Base-by-base conservation (phyloP, 2,329 filamentous ascomycete species). In the Fusarium domesticum region DNA sequence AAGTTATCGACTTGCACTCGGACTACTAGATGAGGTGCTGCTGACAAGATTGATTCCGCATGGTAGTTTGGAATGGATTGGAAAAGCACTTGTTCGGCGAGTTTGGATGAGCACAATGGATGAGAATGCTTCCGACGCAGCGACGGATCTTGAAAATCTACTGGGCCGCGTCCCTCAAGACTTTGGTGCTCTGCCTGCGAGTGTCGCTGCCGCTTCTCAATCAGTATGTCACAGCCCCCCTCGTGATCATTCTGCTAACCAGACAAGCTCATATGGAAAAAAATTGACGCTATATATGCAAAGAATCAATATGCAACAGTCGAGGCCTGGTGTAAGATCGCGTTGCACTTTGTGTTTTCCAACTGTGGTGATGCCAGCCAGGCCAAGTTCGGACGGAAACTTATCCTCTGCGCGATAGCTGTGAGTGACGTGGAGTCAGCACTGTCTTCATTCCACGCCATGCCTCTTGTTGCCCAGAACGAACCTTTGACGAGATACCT, bases 231-330 rank as follows among this genome's bases (percentile, higher is more conserved):
- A 6, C 10, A 10, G 23, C 17, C 14, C 34, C n/a, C 25, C 34
- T 28, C 35, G 47, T 54, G 16, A 28, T 8, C 5, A 16, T 11
- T 6, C 15, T 6, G 30, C 50, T 58, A 20, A 59, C 58, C 49
- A 19, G 34, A 17, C 10, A 47, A 92, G 86, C 65, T 96, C 4
- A 68, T 96, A 4, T 96, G 90, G 89, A 93, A 89, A 65, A 78
- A 76, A 18, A 72, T 87, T n/a, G 85, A 90, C 40, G 66, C 72
- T 1, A 71, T 72, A 12, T 81, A 79, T 49, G 67, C 67, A 1
- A 72, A 77, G 23, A 70, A 74, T 2, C 67, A 80, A 14, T 78
- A 77, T 42, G 69, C 73, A 3, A 53, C 71, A 12, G 78, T 85
- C 1, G 77, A 85, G 50, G 66, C 71, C 39, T 96, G 89, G 89